These are phyloP conservation scores for Pestalotiopsis sp. DNA, from an alignment of 2,329 filamentous ascomycete species.

Conservation along the genomic window DNA sequence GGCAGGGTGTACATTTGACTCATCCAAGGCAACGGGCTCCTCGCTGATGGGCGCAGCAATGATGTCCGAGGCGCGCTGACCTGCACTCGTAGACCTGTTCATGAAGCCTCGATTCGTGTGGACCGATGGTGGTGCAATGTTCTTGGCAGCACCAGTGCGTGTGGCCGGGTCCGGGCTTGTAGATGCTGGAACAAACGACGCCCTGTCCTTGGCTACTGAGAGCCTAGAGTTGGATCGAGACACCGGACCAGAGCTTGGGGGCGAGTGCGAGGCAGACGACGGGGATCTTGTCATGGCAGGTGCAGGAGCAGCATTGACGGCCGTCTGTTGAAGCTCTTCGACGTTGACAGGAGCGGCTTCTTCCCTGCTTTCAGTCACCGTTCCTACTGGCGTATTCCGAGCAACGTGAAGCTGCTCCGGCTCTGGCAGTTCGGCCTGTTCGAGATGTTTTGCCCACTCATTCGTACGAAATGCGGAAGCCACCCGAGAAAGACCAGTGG, in stretches of 20 bases:
- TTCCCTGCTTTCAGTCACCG: slow-evolving; percentile 44
- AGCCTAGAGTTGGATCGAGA: slow-evolving; percentile 23
- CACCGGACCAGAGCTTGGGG: slow-evolving; percentile 19
- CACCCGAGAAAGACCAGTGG: slow-evolving; percentile 72
- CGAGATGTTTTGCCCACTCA: slow-evolving; percentile 93
- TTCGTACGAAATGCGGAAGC: slow-evolving; percentile 87
- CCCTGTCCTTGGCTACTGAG: background rate
- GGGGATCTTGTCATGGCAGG: slow-evolving; percentile 34
- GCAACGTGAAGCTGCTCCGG: slow-evolving; percentile 61
- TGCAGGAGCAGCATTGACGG: slow-evolving; percentile 50
- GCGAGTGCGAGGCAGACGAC: slow-evolving; percentile 29
- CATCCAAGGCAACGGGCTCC: slow-evolving; percentile 39
- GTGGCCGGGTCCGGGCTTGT: background rate
- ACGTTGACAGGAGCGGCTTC: slow-evolving; percentile 63
- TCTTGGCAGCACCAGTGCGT: slow-evolving; percentile 12
- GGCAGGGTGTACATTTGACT: slow-evolving; percentile 15
- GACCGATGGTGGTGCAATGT: background rate
- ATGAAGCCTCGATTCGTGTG: slow-evolving; percentile 24
- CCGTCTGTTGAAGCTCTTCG: slow-evolving; percentile 66
- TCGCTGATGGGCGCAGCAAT: slow-evolving; percentile 19
- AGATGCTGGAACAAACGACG: background rate
- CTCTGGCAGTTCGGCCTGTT: slow-evolving; percentile 73
- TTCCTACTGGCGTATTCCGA: slow-evolving; percentile 36
- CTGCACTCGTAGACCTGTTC: slow-evolving; percentile 24
- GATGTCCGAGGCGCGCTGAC: slow-evolving; percentile 28